These are phyloP conservation scores for Giardia muris DNA, from an alignment of 208 protist genomes.

Conservation along the genomic window DNA sequence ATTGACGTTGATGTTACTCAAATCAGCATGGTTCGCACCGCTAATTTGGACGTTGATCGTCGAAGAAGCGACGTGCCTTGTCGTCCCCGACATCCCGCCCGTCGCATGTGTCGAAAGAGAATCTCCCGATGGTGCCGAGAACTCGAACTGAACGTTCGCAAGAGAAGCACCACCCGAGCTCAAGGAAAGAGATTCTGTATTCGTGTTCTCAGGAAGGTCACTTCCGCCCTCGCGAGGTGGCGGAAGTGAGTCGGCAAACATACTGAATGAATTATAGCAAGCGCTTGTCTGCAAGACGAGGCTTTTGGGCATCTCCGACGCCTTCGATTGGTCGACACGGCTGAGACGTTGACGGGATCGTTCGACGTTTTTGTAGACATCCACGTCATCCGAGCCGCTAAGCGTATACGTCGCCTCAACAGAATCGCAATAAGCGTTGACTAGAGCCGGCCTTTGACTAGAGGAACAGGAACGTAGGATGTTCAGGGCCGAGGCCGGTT, in stretches of 20 bases:
- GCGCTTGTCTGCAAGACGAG: not conserved
- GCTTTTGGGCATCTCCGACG: not conserved
- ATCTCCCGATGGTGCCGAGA: no score
- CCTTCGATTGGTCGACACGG: not conserved
- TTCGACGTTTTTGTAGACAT: not conserved
- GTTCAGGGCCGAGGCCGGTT: not conserved
- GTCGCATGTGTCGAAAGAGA: no score
- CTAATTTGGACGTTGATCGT: no score
- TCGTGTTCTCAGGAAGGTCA: no score
- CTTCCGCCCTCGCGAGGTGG: no score
- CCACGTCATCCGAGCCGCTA: not conserved
- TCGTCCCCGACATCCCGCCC: no score
- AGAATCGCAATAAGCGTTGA: not conserved
- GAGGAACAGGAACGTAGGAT: not conserved
- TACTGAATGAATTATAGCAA: not conserved
- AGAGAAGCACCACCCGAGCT: no score
- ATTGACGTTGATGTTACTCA: no score
- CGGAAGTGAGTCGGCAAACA: not conserved
- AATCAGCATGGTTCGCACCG: no score
- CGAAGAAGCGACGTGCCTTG: no score
- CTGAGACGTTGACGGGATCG: not conserved
- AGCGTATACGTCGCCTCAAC: not conserved
- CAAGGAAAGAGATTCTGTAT: no score
- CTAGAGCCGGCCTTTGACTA: not conserved
- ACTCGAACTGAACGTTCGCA: no score